Evolutionary conservation across 192 early-diverging fungal genomes (phyloP), one percentile per base, ranked within the genome.

Genomic region (Gryganskiella cystojenkinii): DNA sequence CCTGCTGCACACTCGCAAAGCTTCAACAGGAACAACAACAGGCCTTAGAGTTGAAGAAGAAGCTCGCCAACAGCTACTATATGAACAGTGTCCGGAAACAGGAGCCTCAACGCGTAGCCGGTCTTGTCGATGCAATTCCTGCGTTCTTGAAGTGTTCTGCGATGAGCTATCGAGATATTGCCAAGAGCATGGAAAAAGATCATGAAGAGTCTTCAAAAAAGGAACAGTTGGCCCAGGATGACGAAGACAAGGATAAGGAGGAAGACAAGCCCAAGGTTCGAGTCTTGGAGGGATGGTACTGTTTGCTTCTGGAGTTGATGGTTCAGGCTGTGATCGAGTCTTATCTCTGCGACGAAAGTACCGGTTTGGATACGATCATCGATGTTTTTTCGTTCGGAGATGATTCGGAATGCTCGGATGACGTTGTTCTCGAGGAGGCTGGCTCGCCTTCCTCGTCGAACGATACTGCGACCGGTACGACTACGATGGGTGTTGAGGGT

Each of bases 321-420:
- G 85, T 83, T 2, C 85, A 87, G 59, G 85, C 85, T 15, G 85
- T 71, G 14, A 84, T 87, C 49, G 83, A 87, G 67, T 75, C 80
- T 22, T 85, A 85, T 45, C 59, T 87, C 20, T 87, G 85, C 33
- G 85, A 87, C 63, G 75, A 71, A 9, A 64, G 71, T 31, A 56
- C 69, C 28, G 83, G 85, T 14, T 61, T 83, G 43, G 83, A 84
- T n/a, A 64, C 81, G 0, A 83, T 87, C 28, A 71, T 82, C 42
- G 85, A 87, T 35, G 82, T 85, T 4, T 87, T 87, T 52, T 84
- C 83, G 0, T 87, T 74, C 62, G 85, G 85, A 10, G 83, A 87
- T 61, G 85, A 85, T 2, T 81, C 84, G 24, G 81, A 84, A 10
- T 73, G 42, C 64, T 27, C 40, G 14, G 47, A 67, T 0, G 79